These are phyloP conservation scores for Peniophora sp. DNA, from an alignment of 1,284 basidiomycete species.

Conservation along the genomic window DNA sequence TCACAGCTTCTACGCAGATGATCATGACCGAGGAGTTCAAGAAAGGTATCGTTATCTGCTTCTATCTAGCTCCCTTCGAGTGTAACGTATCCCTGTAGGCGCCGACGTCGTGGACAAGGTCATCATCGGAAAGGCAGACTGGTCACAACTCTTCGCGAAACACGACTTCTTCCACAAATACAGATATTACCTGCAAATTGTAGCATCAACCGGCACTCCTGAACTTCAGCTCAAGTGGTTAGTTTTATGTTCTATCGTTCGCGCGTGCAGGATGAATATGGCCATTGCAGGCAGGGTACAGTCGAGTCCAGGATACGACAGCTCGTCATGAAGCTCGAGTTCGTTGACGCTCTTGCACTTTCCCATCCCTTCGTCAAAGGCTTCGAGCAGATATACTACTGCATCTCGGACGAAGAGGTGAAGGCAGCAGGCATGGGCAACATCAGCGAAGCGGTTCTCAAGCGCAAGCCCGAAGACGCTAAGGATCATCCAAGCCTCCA, in stretches of 20 bases:
- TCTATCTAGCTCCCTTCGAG: slow-evolving; percentile 4
- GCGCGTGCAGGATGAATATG: slow-evolving; percentile 5
- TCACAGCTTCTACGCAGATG: slow-evolving; percentile 91
- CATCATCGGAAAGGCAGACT: slow-evolving; percentile 76
- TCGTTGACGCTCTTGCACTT: slow-evolving; percentile 83
- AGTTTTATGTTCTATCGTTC: slow-evolving; percentile 17
- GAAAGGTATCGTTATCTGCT: slow-evolving; percentile 56
- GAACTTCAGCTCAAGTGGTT: slow-evolving; percentile 96
- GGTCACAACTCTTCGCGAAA: slow-evolving; percentile 89
- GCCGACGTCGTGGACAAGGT: slow-evolving; percentile 92
- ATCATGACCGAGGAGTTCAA: slow-evolving; percentile 97
- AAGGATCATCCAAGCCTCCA: slow-evolving; percentile 58
- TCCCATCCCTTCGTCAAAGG: slow-evolving; percentile 96
- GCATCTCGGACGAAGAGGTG: slow-evolving; percentile 82
- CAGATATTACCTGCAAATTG: slow-evolving; percentile 97
- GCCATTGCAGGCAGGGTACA: slow-evolving; percentile 75
- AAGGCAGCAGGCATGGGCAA: slow-evolving; percentile 88
- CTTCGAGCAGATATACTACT: slow-evolving; percentile 84
- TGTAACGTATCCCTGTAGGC: no score
- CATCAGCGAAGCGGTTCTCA: slow-evolving; percentile 62
- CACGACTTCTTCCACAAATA: slow-evolving; percentile 98
- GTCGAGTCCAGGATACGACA: slow-evolving; percentile 97
- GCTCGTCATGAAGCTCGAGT: slow-evolving; percentile 96
- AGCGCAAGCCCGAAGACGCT: slow-evolving; percentile 75
- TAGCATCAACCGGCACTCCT: slow-evolving; percentile 79